Base-by-base conservation (phyloP, 139 green algal genomes). In the Deuterostichococcus epilithicus region DNA sequence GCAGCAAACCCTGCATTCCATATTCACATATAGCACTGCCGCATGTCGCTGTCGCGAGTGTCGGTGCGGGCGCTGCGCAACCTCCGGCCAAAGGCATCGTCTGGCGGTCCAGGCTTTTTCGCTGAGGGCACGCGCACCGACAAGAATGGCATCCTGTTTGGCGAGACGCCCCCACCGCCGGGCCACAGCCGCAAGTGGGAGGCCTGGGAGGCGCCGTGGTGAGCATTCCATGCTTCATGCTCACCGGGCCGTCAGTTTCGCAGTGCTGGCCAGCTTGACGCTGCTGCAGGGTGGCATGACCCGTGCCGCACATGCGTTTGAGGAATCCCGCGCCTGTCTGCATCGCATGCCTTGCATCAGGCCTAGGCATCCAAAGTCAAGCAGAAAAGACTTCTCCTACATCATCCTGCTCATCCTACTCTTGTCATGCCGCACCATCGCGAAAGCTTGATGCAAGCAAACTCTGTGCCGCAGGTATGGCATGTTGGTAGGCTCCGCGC, bases 141-240 rank as follows among this genome's bases (percentile, higher is more conserved):
- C 15, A 76, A 80, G 0, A 87, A 89, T 37, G 93, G 93, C 30
- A 87, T 92, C 66, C 76, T 97, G 23, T 97, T 97, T 70, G 87
- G 87, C 26, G 93, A 97, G 77, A 88, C 90, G 25, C 92, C 92
- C 23, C 91, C 86, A 13, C 80, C 87, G 0, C 76, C 90, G 30
- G 92, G 93, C 0, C 81, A 94, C 76, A 79, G 79, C 22, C 83
- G 93, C 37, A 90, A 91, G 45, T 89, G 83, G 85, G 90, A 97
- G 81, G 90, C 85, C 72, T 97, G 93, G 93, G 93, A 97, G 84
- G 87, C 85, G 4, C 86, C 86, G 8, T 96, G 89, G 93, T 97
- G 75, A 88, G 90, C 81, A n/a, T 4, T 2, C 2, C n/a, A 23
- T n/a, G 10, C 20, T 30, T 3, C 65, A 18, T 72, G 34, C 3